phyloP scores from a whole-genome alignment of 169 alveolate genomes.

The Theileria sp. region DNA sequence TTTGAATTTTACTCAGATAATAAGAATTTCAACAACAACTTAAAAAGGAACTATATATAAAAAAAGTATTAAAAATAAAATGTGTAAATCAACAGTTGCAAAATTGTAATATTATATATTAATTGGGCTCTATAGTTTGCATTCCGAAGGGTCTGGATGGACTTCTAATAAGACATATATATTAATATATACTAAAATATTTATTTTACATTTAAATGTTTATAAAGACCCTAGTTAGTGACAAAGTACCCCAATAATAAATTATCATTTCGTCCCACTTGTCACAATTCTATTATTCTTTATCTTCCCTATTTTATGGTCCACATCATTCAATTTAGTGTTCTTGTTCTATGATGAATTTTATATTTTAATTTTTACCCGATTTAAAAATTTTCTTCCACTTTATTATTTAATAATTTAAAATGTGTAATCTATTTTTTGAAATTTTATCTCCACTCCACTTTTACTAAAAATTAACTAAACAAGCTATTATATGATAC shows the following conservation, averaged over 20 bases:
- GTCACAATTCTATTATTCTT: not conserved
- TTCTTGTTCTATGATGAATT: not conserved
- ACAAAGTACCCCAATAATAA: slow-evolving; percentile 16
- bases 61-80: not conserved
- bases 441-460: not conserved
- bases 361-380: slow-evolving; percentile 2
- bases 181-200: not conserved
- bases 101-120: no score
- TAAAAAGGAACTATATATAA: not conserved
- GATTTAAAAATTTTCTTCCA: not conserved
- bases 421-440: not conserved
- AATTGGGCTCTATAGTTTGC: not conserved
- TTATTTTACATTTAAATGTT: not conserved
- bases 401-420: not conserved
- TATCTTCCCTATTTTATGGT: not conserved
- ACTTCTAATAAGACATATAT: not conserved
- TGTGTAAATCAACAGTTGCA: not conserved
- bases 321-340: not conserved
- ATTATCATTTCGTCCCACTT: not conserved
- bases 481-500: not conserved
- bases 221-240: not conserved
- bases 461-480: not conserved
- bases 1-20: not conserved
- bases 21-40: not conserved
- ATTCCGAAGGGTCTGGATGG: not conserved